Base-by-base conservation (phyloP, 139 green algal species). In the Chlamydomonas applanata region DNA sequence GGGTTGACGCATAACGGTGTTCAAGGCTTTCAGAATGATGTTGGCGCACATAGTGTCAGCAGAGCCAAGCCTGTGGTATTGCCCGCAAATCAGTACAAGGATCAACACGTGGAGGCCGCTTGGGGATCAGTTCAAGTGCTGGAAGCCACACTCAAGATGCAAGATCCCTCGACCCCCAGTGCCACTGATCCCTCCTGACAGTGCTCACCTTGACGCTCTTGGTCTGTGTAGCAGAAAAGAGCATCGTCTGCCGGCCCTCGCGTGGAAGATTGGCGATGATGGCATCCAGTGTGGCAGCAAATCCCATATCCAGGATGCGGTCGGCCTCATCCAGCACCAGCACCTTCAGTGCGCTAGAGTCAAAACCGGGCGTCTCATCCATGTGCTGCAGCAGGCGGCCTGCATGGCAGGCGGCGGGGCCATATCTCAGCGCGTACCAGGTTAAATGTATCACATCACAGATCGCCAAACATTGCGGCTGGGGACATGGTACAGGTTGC, bases 311-410 rank as follows among this genome's bases (percentile, higher is more conserved):
- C 29, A 99, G 82, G 57, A 97, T 94, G 32, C 96, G 84, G 71
- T 99, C 96, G 20, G 96, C 96, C 83, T 99, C 96, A 69, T 99
- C 96, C 27, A 99, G 87, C 33, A 99, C 93, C 49, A 99, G 85
- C 14, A 96, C 54, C 81, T 95, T 87, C 76, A 99, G 72, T 2
- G 83, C 54, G 36, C 34, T 70, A 71, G 82, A 81, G 70, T 98
- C 93, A 79, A 99, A 99, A 49, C 92, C 91, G 0, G 95, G 90
- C 5, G 95, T 98, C 83, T 99, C 95, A 72, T 99, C 96, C 96
- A 99, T 98, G 88, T 99, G 96, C 81, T 99, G 96, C 71, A 99
- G 83, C 79, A 99, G 83, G 17, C 96, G 85, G 22, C 96, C 96
- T 69, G 92, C 29, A 60, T 27, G 14, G 20, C 11, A 14, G 53